Evolutionary conservation across 2,329 filamentous ascomycete genomes (phyloP), one percentile per base, ranked within the genome.

Genomic region (Thielaviopsis punctulata): DNA sequence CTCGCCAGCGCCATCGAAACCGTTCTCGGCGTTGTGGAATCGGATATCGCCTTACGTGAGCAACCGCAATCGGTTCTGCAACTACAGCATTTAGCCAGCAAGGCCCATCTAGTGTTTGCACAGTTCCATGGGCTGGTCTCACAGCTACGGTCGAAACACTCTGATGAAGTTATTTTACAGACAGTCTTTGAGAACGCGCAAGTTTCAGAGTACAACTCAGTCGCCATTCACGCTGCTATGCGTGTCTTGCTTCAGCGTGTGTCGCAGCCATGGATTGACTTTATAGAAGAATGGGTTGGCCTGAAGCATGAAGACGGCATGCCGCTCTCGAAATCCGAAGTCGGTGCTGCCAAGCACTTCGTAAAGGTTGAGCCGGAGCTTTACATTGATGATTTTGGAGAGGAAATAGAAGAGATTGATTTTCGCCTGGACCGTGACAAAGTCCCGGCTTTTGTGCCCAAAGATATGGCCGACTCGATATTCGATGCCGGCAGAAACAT

Each of bases 401-500:
- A 76, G 19, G 71, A 80, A 58, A 65, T 71, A 8, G 72, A 74
- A 39, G 75, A 78, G 21, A 62, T 72, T 1, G 77, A 84, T 56
- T 85, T 77, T 58, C 65, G 77, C 5, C 72, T 89, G 27, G 78
- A 83, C 55, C 69, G 71, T 21, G 68, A 75, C 24, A 76, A 76
- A 56, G 79, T 92, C 66, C 86, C 86, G 0, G 69, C 72, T 1
- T 92, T 92, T 58, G 71, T 93, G 45, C 75, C 80, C 0, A 63
- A 69, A 4, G 85, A 92, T 53, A 75, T 89, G 57, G 80, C 79
- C 2, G 73, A 76, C 49, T 69, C 73, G 4, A 77, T 92, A n/a
- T 89, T 90, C 57, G 86, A 93, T 62, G 84, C 81, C 3, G 87
- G 86, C 3, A 77, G 76, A 59, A 90, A 84, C 61, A 65, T 94